These are phyloP conservation scores for Ephemerocybe angulata DNA, from an alignment of 768 basidiomycete genomes.

Conservation along the genomic window DNA sequence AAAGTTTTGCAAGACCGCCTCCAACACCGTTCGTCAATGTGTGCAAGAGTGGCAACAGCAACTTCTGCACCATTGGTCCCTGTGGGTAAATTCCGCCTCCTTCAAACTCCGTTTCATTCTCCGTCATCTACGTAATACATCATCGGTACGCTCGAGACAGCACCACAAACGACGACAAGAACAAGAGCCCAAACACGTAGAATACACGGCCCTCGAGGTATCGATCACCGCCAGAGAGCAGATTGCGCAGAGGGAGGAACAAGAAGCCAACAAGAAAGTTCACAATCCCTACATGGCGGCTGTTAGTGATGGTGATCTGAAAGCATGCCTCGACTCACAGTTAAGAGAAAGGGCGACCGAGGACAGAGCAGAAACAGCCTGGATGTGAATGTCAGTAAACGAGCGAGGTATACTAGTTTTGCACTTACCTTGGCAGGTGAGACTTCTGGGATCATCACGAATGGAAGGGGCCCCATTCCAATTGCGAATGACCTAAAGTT, in stretches of 20 bases:
- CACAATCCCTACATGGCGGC: constrained; percentile 55
- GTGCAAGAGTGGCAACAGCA: constrained; percentile 36
- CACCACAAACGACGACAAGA: constrained; percentile 39
- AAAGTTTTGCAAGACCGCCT: constrained; percentile 31
- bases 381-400: constrained; percentile 6
- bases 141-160: constrained; percentile 39
- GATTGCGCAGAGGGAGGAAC: constrained; percentile 81
- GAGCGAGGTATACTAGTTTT: neutral
- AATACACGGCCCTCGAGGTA: constrained; percentile 84
- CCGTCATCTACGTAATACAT: constrained; percentile 21
- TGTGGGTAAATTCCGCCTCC: constrained; percentile 19
- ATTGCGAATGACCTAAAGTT: constrained; percentile 77
- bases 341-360: constrained; percentile 71
- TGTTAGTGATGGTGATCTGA: neutral
- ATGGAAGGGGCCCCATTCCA: constrained; percentile 90
- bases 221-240: constrained; percentile 57
- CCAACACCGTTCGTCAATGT: constrained; percentile 41
- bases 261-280: constrained; percentile 83
- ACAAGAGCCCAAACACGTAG: constrained; percentile 69
- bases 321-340: constrained; percentile 40
- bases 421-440: constrained; percentile 68
- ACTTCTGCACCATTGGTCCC: constrained; percentile 19
- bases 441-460: constrained; percentile 88
- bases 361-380: constrained; percentile 81
- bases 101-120: constrained; percentile 35